Conservation (phyloP, 495 filamentous ascomycete species). For the Chaetomium cochliodes region DNA sequence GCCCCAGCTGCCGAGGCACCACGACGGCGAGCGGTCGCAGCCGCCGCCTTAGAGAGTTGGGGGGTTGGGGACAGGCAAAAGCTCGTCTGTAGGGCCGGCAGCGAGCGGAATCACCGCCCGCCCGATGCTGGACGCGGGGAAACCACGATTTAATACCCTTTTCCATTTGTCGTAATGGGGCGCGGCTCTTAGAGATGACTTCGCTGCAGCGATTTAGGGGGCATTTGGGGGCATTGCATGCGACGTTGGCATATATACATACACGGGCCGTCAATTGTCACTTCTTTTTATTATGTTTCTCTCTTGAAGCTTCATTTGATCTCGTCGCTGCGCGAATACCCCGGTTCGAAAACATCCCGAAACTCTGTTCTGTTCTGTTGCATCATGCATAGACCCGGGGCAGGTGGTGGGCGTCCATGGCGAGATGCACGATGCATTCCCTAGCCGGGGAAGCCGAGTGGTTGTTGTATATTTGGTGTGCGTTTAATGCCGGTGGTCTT, state of each 20-base stretch:
- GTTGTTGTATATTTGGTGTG: too few species aligned
- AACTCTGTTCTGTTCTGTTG: neutral
- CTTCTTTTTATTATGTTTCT: neutral
- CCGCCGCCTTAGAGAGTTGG: slow-evolving; percentile 18
- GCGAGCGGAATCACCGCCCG: neutral
- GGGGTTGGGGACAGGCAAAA: neutral
- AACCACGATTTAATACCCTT: neutral
- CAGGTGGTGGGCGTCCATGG: neutral
- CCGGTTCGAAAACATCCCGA: neutral
- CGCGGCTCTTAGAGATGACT: neutral
- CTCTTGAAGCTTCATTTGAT: neutral
- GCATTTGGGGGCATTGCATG: slow-evolving; percentile 3
- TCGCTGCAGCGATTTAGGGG: neutral
- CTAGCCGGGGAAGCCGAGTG: too few species aligned
- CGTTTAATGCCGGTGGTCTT: neutral
- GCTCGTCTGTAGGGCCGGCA: neutral
- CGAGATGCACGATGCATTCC: neutral
- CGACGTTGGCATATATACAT: slow-evolving; percentile 2
- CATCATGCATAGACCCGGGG: neutral
- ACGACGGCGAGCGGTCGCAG: slow-evolving; percentile 10
- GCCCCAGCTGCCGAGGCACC: neutral
- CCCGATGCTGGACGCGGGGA: neutral
- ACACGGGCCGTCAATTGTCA: slow-evolving; percentile 1
- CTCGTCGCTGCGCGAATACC: neutral
- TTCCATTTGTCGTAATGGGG: neutral